Evolutionary conservation across 2,329 filamentous ascomycete genomes (phyloP).

Genomic region (Fusarium sp.): DNA sequence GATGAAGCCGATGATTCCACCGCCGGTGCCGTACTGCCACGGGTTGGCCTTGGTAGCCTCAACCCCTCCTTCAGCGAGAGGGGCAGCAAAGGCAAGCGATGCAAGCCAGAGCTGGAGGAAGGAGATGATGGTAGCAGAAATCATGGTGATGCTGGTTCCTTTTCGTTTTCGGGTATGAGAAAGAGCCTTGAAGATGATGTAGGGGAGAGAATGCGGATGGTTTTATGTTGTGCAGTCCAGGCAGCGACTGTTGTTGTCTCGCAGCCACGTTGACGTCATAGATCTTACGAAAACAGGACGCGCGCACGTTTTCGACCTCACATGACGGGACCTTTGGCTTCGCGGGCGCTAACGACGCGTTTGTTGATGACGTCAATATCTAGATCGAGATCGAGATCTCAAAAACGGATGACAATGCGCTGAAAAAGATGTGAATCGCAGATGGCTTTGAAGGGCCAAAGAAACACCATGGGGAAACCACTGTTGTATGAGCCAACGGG

Average conservation of each 20-base stretch:
- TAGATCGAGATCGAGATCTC: background rate
- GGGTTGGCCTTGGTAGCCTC: conserved; percentile 54
- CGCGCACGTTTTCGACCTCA: background rate
- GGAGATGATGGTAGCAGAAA: conserved; percentile 25
- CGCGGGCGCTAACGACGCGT: background rate
- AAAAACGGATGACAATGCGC: background rate
- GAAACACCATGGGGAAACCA: background rate
- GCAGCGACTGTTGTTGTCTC: background rate
- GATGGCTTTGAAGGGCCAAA: background rate
- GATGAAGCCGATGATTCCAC: conserved; percentile 71
- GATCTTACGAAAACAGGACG: background rate
- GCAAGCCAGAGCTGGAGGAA: conserved; percentile 56
- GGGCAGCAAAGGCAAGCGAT: conserved; percentile 62
- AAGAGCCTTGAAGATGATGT: background rate
- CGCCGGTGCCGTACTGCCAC: conserved; percentile 71
- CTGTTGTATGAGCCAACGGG: background rate
- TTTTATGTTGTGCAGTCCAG: background rate
- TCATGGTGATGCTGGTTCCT: conserved; percentile 14
- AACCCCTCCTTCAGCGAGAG: conserved; percentile 44
- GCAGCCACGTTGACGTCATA: background rate
- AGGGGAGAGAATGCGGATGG: background rate
- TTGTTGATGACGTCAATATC: background rate
- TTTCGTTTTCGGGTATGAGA: background rate
- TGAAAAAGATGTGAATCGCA: background rate
- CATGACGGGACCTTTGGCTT: background rate